Conservation (phyloP, 2,329 filamentous ascomycete species). For the Ascochyta fabae region DNA sequence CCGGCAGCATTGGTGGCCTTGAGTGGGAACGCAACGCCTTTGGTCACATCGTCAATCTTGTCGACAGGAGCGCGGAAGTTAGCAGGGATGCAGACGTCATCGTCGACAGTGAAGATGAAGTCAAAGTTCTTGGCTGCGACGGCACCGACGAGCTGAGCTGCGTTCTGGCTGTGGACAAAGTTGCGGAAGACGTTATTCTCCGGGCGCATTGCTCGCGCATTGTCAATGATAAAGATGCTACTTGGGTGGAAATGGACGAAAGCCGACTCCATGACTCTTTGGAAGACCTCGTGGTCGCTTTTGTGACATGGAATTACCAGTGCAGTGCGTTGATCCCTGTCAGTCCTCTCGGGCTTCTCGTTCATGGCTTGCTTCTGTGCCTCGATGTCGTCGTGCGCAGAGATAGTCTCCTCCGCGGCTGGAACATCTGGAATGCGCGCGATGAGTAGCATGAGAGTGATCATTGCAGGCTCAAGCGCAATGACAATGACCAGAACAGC, state of each 20-base stretch:
- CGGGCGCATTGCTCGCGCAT: slow-evolving; percentile 16
- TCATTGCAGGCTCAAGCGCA: slow-evolving; percentile 21
- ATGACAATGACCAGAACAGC: slow-evolving; percentile 24
- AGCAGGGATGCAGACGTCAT: slow-evolving; percentile 24
- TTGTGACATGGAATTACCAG: slow-evolving; percentile 18
- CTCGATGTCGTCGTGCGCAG: slow-evolving; percentile 5
- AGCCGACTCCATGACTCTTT: slow-evolving; percentile 15
- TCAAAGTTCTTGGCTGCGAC: slow-evolving; percentile 20
- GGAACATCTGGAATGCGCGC: slow-evolving; percentile 5
- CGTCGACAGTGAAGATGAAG: slow-evolving; percentile 27
- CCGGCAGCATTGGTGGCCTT: slow-evolving; percentile 22
- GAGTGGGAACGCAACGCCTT: slow-evolving; percentile 24
- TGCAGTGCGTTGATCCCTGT: slow-evolving; percentile 10
- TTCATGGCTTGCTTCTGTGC: slow-evolving; percentile 8
- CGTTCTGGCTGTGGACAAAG: slow-evolving; percentile 23
- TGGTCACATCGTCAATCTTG: slow-evolving; percentile 22
- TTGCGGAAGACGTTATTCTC: slow-evolving; percentile 18
- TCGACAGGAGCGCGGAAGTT: slow-evolving; percentile 20
- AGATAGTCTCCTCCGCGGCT: slow-evolving; percentile 1
- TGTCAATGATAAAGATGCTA: slow-evolving; percentile 25
- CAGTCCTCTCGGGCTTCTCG: slow-evolving; percentile 1
- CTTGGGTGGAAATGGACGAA: slow-evolving; percentile 22
- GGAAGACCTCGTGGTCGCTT: slow-evolving; percentile 14
- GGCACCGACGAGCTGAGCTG: slow-evolving; percentile 26
- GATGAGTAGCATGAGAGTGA: slow-evolving; percentile 12